phyloP scores from a whole-genome alignment of 345 rosid species.

The Eucalyptus cloeziana region DNA sequence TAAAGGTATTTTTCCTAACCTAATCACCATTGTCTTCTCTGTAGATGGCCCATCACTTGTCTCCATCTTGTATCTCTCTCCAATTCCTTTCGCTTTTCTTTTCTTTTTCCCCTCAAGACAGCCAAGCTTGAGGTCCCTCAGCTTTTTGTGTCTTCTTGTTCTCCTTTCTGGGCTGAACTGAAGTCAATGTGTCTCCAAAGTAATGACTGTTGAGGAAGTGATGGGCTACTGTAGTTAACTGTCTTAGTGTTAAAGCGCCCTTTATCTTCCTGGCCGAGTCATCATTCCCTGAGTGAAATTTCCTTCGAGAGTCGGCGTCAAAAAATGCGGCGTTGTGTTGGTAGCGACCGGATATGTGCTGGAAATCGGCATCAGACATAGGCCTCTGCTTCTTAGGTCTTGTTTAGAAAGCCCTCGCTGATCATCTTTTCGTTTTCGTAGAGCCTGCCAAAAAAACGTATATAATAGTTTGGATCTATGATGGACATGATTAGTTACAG shows the following conservation, averaged over 20 bases:
- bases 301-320: constrained; percentile 66
- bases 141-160: background rate
- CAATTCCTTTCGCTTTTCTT: background rate
- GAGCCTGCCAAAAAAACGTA: background rate
- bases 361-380: constrained; percentile 72
- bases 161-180: background rate
- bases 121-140: background rate
- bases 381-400: constrained; percentile 69
- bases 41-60: background rate
- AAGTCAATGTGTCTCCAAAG: background rate
- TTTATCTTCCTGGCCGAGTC: background rate
- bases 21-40: background rate
- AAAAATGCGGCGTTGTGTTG: constrained; percentile 42
- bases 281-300: constrained; percentile 12
- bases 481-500: background rate
- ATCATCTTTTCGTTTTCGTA: constrained; percentile 25
- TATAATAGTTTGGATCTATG: background rate
- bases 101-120: background rate
- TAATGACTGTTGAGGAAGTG: background rate
- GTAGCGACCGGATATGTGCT: constrained; percentile 51
- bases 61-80: background rate
- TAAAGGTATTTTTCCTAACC: background rate
- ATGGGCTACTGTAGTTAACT: background rate
- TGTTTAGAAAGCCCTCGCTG: constrained; percentile 2
- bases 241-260: background rate